Percentiles rank a stretch among this genome's conserved stretches.
These are phyloP conservation scores for Caloboletus firmus DNA, from an alignment of 1,284 basidiomycete genomes.

Conservation along the genomic window DNA sequence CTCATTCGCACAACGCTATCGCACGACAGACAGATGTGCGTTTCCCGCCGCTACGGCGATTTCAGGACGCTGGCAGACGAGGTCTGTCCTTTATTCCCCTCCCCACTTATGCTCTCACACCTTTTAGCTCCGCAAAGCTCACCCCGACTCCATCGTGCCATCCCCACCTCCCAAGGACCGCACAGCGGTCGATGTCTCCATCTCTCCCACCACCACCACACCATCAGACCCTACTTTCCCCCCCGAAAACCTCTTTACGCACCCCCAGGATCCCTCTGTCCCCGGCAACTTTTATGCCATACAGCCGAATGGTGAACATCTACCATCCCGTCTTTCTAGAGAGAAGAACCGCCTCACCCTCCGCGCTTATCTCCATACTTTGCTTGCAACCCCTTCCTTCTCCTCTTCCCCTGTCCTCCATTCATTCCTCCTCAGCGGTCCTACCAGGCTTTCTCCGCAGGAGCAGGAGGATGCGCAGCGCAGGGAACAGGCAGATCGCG, in stretches of 20 bases:
- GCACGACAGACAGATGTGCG: slow-evolving; percentile 75
- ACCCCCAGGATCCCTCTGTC: slow-evolving; percentile 4
- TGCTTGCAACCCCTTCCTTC: slow-evolving; percentile 74
- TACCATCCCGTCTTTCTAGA: slow-evolving; percentile 62
- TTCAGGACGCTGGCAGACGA: slow-evolving; percentile 86
- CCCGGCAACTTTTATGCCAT: slow-evolving; percentile 7
- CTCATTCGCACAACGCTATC: slow-evolving; percentile 85
- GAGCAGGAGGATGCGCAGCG: slow-evolving; percentile 80
- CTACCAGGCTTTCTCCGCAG: slow-evolving; percentile 67
- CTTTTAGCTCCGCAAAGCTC: slow-evolving; percentile 74
- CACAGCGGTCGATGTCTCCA: slow-evolving; percentile 57
- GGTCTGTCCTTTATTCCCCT: slow-evolving; percentile 44
- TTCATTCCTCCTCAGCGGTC: slow-evolving; percentile 83
- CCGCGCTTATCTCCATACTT: slow-evolving; percentile 83
- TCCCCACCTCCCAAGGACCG: slow-evolving; percentile 86
- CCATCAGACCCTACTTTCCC: neutral
- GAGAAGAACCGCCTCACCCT: slow-evolving; percentile 97
- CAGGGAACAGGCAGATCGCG: slow-evolving; percentile 87
- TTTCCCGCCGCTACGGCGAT: slow-evolving; percentile 93
- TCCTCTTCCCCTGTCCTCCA: slow-evolving; percentile 84
- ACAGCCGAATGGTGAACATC: neutral
- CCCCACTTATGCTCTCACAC: slow-evolving; percentile 15
- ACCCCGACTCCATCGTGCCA: slow-evolving; percentile 77
- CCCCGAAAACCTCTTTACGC: neutral
- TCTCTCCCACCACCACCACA: slow-evolving; percentile 10